A percentile compares a stretch with the other conserved stretches of the same genome.
Conservation (phyloP, 1,284 basidiomycete species). For the Ustilago curta region DNA sequence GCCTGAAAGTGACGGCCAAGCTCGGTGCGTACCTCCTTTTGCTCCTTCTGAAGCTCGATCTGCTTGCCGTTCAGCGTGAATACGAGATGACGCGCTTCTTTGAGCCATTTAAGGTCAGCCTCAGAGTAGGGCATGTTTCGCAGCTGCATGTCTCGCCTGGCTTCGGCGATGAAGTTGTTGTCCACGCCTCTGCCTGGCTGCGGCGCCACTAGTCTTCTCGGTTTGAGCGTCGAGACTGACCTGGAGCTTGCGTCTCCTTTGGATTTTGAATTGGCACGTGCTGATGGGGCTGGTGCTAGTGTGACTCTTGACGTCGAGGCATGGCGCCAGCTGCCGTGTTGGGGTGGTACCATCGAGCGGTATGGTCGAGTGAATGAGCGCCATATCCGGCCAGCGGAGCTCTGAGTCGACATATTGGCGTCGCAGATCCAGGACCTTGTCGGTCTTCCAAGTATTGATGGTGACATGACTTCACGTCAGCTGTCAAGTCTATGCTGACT, state of each 20-base stretch:
- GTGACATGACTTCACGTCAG: neutral
- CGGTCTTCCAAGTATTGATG: neutral
- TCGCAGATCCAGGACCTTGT: neutral
- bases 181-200: conserved; percentile 18
- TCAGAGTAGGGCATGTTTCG: conserved; percentile 28
- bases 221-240: conserved; percentile 5
- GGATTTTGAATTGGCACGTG: neutral
- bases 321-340: conserved; percentile 11
- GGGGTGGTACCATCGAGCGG: neutral
- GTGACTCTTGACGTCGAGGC: conserved; percentile 30
- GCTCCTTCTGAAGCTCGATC: conserved; percentile 21
- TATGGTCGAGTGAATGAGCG: conserved; percentile 5
- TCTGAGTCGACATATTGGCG: conserved; percentile 8
- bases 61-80: conserved; percentile 14
- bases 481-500: neutral
- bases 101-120: conserved; percentile 30
- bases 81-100: conserved; percentile 7
- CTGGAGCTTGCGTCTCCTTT: neutral
- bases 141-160: conserved; percentile 30
- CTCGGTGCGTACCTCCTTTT: conserved; percentile 14
- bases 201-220: conserved; percentile 7
- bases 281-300: neutral
- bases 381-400: conserved; percentile 7
- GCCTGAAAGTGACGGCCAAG: conserved; percentile 6
- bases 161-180: conserved; percentile 33